These are phyloP conservation scores for Neurospora discreta DNA, from an alignment of 495 filamentous ascomycete genomes.

Conservation along the genomic window DNA sequence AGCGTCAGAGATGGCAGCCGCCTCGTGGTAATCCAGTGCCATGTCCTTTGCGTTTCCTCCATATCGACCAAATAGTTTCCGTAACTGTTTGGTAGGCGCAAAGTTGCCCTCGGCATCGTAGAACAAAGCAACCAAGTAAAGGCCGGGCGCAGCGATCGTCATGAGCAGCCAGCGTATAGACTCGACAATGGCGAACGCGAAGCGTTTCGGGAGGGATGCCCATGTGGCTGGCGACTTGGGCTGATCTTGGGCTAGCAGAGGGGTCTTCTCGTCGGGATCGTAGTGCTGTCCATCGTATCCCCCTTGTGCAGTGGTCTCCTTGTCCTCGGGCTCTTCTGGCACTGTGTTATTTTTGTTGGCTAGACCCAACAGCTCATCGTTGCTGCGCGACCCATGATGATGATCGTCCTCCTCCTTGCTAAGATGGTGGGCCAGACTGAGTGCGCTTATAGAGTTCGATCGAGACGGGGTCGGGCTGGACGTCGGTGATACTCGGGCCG, in stretches of 20 bases:
- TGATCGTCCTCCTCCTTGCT: conserved; percentile 33
- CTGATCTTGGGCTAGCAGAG: conserved; percentile 39
- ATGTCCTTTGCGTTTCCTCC: conserved; percentile 26
- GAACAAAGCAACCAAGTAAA: conserved; percentile 71
- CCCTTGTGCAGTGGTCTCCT: conserved; percentile 1
- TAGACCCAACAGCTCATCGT: conserved; percentile 7
- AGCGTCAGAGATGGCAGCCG: conserved; percentile 22
- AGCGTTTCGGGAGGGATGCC: conserved; percentile 47
- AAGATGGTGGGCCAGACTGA: conserved; percentile 28
- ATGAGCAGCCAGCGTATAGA: conserved; percentile 66
- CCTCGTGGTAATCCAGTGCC: conserved; percentile 26
- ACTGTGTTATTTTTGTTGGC: conserved; percentile 24
- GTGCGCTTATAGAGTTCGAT: conserved; percentile 53
- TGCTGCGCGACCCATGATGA: background rate
- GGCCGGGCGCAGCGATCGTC: conserved; percentile 62
- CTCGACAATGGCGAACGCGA: conserved; percentile 45
- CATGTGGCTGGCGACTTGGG: conserved; percentile 26
- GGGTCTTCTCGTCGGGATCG: conserved; percentile 51
- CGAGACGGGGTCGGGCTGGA: conserved; percentile 47
- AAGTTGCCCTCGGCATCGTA: conserved; percentile 73
- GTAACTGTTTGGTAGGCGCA: conserved; percentile 53
- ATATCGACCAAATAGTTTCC: conserved; percentile 43
- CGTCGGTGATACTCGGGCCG: conserved; percentile 60
- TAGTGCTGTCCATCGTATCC: conserved; percentile 7
- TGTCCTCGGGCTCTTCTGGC: conserved; percentile 21